Evolutionary conservation across 176 grass and related monocot genomes (phyloP).

Genomic region (Thinopyrum elongatum): DNA sequence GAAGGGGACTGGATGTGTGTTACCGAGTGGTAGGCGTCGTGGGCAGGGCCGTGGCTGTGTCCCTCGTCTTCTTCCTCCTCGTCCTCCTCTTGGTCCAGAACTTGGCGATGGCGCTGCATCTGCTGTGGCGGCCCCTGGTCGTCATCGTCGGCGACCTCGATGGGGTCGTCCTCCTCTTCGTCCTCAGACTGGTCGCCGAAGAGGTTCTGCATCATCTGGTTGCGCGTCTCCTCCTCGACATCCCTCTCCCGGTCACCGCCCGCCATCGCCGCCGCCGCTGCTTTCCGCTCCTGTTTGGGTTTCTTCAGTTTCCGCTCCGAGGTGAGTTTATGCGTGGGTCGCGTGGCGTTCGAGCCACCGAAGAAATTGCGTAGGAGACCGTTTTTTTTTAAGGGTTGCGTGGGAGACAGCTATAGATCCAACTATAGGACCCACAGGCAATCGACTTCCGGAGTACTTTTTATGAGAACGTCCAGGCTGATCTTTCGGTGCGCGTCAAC

Average conservation of each 20-base stretch:
- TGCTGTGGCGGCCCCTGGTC: conserved; percentile 24
- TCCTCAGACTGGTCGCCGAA: conserved; percentile 97
- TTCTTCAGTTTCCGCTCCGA: conserved; percentile 4
- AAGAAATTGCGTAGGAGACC: background rate
- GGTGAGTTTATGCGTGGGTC: background rate
- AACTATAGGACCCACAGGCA: background rate
- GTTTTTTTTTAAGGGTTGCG: background rate
- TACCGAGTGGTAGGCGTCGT: conserved; percentile 46
- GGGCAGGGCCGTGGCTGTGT: conserved; percentile 5
- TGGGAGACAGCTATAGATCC: background rate
- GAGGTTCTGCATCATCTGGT: conserved; percentile 98
- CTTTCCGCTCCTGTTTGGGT: background rate
- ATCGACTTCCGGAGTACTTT: background rate
- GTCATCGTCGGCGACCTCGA: conserved; percentile 67
- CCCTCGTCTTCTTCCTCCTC: conserved; percentile 35
- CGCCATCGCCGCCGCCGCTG: conserved; percentile 23
- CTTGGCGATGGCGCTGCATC: conserved; percentile 20
- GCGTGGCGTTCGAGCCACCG: background rate
- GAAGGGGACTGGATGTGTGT: conserved; percentile 12
- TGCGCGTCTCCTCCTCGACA: conserved; percentile 67
- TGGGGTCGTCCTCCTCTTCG: conserved; percentile 58
- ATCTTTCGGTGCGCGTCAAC: no score
- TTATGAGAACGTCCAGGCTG: no score
- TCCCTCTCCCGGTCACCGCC: conserved; percentile 55
- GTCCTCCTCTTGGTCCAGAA: conserved; percentile 25